A percentile compares a stretch with the other conserved stretches of the same genome.
These are phyloP conservation scores for Leccinum pallidistipes DNA, from an alignment of 1,284 basidiomycete species.

Conservation along the genomic window DNA sequence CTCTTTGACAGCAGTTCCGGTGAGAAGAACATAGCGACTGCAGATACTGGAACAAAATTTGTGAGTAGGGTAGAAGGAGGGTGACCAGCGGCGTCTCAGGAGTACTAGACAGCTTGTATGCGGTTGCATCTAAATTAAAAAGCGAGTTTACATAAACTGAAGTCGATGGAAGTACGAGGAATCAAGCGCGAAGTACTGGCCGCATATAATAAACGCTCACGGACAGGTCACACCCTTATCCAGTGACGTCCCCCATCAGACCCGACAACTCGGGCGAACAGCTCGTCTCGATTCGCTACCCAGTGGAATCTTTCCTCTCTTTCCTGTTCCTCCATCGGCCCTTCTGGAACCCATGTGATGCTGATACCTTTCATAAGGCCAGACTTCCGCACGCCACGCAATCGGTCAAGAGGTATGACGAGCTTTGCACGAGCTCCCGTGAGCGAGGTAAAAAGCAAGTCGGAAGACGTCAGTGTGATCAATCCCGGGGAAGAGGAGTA, in stretches of 20 bases:
- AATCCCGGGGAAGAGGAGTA: constrained; percentile 54
- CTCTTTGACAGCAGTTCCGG: constrained; percentile 68
- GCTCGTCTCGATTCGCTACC: constrained; percentile 61
- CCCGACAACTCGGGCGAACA: constrained; percentile 67
- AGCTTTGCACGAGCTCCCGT: constrained; percentile 47
- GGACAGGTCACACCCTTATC: constrained; percentile 33
- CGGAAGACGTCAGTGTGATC: constrained; percentile 52
- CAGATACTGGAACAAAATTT: neutral
- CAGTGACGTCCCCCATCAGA: constrained; percentile 40
- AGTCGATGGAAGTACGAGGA: constrained; percentile 17
- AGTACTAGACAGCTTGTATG: constrained; percentile 2
- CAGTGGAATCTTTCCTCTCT: constrained; percentile 57
- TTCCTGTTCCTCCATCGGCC: constrained; percentile 29
- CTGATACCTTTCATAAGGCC: constrained; percentile 53
- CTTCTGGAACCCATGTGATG: constrained; percentile 44
- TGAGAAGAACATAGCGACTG: constrained; percentile 68
- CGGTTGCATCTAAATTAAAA: constrained; percentile 2
- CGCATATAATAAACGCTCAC: constrained; percentile 1
- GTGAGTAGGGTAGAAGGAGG: neutral
- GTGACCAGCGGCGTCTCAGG: neutral
- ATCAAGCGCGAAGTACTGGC: constrained; percentile 26
- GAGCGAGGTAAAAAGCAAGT: constrained; percentile 56
- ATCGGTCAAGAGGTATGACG: constrained; percentile 43
- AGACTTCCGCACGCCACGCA: constrained; percentile 59
- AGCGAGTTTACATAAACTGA: neutral